These are phyloP conservation scores for Pseudofabraea citricarpa DNA, from an alignment of 2,329 filamentous ascomycete species.

Conservation along the genomic window DNA sequence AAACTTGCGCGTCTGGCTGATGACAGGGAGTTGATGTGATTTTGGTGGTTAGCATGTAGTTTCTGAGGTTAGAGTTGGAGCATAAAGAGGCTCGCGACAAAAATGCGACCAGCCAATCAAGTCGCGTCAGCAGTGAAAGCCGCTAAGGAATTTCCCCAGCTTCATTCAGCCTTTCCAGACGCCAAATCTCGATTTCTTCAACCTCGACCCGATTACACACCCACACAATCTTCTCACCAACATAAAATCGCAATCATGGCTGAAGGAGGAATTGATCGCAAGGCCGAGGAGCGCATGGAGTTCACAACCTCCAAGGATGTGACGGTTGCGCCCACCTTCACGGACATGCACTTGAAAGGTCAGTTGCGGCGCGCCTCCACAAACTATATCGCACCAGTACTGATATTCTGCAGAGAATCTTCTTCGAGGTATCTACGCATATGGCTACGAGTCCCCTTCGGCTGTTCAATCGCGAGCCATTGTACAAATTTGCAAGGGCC, in stretches of 20 bases:
- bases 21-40: not conserved
- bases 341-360: conserved; percentile 89
- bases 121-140: no score
- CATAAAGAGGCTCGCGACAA: conserved; percentile 1
- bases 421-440: conserved; percentile 94
- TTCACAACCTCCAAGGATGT: conserved; percentile 98
- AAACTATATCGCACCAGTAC: no score
- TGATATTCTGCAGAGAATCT: no score
- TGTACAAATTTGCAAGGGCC: conserved; percentile 97
- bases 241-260: conserved; percentile 59
- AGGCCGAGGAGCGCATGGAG: conserved; percentile 94
- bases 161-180: conserved; percentile 3
- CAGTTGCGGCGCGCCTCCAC: conserved; percentile 10
- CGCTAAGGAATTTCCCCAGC: conserved; percentile 14
- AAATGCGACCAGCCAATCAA: conserved; percentile 20
- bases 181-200: conserved; percentile 1
- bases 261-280: conserved; percentile 77
- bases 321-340: conserved; percentile 87
- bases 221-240: not conserved
- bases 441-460: conserved; percentile 96
- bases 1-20: not conserved
- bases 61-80: no score
- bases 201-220: conserved; percentile 2
- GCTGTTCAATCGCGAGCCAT: conserved; percentile 97
- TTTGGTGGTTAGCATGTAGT: not conserved